Conservation (phyloP, 345 rosid genomes). For the Dimocarpus longan region DNA sequence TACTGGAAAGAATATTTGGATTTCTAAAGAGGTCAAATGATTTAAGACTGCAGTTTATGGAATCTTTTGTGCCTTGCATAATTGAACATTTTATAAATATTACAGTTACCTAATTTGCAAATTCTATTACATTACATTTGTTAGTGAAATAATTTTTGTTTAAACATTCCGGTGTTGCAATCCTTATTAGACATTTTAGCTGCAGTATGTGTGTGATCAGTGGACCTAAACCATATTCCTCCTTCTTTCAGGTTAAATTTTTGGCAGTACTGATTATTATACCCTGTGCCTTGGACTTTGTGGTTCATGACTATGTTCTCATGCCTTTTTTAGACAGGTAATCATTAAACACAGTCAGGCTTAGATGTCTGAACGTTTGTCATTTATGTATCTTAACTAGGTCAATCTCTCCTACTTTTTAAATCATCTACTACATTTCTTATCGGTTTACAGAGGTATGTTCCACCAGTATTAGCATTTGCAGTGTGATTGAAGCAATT, state of each 20-base stretch:
- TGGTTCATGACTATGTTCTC: constrained; percentile 89
- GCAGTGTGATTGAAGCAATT: background rate
- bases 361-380: background rate
- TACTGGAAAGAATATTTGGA: constrained; percentile 1
- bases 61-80: background rate
- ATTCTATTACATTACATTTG: background rate
- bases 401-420: background rate
- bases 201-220: background rate
- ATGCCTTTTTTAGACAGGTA: constrained; percentile 97
- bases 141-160: background rate
- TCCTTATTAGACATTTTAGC: background rate
- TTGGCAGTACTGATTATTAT: constrained; percentile 70
- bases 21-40: background rate
- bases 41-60: background rate
- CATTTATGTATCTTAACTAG: background rate
- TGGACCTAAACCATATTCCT: constrained; percentile 22
- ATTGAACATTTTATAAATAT: background rate
- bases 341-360: constrained; percentile 11
- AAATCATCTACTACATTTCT: background rate
- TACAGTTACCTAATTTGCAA: background rate
- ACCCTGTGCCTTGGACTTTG: constrained; percentile 86
- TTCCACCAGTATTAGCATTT: background rate
- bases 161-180: background rate
- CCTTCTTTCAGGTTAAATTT: constrained; percentile 76
- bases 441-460: background rate